Evolutionary conservation across 345 rosid genomes (phyloP), one percentile per base, ranked within the genome.

Genomic region (Kandelia obovata): DNA sequence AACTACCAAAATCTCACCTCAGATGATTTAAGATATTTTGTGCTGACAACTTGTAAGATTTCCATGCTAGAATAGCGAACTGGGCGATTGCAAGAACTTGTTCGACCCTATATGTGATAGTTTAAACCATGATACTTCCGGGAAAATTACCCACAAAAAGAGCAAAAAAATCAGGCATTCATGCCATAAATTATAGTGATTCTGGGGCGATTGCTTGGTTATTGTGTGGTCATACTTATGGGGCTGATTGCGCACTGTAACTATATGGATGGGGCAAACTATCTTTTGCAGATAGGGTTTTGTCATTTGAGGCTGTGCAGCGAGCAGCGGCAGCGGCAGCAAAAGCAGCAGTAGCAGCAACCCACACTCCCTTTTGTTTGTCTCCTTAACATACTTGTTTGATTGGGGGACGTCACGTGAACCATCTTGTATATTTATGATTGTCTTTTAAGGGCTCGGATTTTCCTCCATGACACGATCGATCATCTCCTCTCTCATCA

Each of bases 391-490:
- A 65, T 39, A 58, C 35, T 68, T 49, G 47, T 61, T 66, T 52
- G 13, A 34, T 46, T 27, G 66, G 67, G 46, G 31, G 66, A 25
- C 55, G 57, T 82, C 85, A 78, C 85, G 82, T 76, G 85, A 82
- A 78, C 37, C 76, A 65, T 62, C 71, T 55, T 26, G 7, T 23
- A 55, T 5, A 43, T 72, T 28, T 28, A 25, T 31, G 28, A 67
- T 72, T 39, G 31, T 37, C 21, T 46, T n/a, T 10, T 56, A 19
- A 20, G 51, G 28, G 59, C 17, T 23, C 2, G 1, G 1, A 6
- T 58, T 62, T 30, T 23, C 57, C 63, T 61, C 72, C 62, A 64
- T 30, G 16, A 17, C 35, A 58, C 10, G 58, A 64, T 53, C n/a
- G 7, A 56, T 56, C 20, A 17, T 2, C 6, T n/a, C 20, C n/a